A percentile compares a stretch with the other conserved stretches of the same genome.
Evolutionary conservation across 148 eudicot species (phyloP).

Genomic region (Chenopodium formosanum): DNA sequence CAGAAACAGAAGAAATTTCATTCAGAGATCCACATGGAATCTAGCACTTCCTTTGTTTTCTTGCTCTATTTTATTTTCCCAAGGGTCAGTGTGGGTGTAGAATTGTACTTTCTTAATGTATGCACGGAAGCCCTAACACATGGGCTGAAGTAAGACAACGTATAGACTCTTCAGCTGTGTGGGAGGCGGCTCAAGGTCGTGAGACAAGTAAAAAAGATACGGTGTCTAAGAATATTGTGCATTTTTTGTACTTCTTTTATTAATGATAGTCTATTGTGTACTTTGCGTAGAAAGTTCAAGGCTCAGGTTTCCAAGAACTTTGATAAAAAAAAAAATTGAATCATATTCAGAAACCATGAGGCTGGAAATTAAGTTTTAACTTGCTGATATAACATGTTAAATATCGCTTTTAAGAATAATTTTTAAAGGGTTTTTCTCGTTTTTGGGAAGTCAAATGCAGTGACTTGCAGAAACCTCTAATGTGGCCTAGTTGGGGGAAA

Average conservation of each 20-base stretch:
- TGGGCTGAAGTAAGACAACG: slow-evolving; percentile 3
- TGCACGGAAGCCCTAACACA: background rate
- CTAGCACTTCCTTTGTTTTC: background rate
- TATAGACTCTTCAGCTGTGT: background rate
- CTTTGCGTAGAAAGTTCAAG: background rate
- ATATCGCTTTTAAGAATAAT: background rate
- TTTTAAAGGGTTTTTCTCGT: background rate
- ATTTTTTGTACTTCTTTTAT: background rate
- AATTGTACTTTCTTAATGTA: background rate
- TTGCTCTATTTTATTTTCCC: background rate
- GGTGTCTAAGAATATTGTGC: background rate
- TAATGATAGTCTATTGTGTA: background rate
- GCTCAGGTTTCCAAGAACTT: background rate
- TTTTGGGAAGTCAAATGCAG: background rate
- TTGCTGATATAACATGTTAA: background rate
- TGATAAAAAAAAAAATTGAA: background rate
- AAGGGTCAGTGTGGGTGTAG: background rate
- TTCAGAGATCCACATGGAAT: background rate
- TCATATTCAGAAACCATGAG: background rate
- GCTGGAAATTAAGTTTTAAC: background rate
- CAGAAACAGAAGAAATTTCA: background rate
- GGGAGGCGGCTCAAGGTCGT: background rate
- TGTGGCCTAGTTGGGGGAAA: background rate
- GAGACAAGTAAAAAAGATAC: background rate
- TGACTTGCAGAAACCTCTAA: background rate